Percentiles rank a stretch among this genome's conserved stretches.
phyloP scores from a whole-genome alignment of 1,284 basidiomycete species.

The Hemileia vastatrix region DNA sequence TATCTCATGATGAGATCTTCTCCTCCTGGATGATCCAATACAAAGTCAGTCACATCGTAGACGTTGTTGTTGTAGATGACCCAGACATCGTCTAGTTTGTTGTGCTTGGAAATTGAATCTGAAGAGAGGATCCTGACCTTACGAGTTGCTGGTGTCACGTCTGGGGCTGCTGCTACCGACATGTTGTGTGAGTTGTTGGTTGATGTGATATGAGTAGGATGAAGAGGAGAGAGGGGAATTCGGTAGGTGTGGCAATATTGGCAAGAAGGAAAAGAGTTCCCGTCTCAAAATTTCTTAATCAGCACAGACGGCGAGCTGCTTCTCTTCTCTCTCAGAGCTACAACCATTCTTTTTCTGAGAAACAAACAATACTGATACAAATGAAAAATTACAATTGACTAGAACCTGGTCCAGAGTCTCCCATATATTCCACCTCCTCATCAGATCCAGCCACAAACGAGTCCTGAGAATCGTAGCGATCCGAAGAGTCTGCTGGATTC shows the following conservation, averaged over 20 bases:
- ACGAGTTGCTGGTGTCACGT: background rate
- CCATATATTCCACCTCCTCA: background rate
- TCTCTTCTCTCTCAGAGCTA: no score
- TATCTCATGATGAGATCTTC: slow-evolving; percentile 63
- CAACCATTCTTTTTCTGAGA: no score
- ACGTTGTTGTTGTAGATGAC: slow-evolving; percentile 61
- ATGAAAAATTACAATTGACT: background rate
- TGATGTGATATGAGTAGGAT: no score
- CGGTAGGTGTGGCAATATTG: no score
- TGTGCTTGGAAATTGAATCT: slow-evolving; percentile 49
- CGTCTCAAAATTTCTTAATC: no score
- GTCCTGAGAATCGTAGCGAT: background rate
- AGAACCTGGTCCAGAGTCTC: background rate
- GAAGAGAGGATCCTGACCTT: background rate
- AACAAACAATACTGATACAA: no score
- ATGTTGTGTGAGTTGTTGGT: background rate
- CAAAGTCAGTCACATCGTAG: slow-evolving; percentile 65
- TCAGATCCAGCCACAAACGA: background rate
- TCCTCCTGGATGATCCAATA: slow-evolving; percentile 72
- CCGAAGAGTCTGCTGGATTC: background rate
- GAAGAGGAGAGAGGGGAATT: no score
- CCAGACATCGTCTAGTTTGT: slow-evolving; percentile 58
- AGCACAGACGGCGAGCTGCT: no score
- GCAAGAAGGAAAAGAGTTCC: no score
- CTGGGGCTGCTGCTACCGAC: background rate